Percentiles rank a stretch among this genome's conserved stretches.
Evolutionary conservation across 164 flowering plant genomes (phyloP).

Genomic region (Vitis riparia): DNA sequence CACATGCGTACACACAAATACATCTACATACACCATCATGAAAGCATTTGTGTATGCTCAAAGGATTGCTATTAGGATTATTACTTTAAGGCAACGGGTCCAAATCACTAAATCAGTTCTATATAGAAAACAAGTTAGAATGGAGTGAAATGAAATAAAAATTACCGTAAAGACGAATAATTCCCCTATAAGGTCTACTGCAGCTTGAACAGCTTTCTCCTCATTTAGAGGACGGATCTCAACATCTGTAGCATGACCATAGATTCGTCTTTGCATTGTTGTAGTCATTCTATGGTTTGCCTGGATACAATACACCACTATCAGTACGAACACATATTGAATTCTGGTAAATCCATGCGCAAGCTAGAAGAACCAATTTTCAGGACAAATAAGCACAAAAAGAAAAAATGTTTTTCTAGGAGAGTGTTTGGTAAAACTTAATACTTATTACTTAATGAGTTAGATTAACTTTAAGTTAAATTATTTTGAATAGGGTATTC

Average conservation of each 20-base stretch:
- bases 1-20: too few species aligned
- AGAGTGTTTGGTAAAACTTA: too few species aligned
- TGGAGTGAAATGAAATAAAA: not conserved
- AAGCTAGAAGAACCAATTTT: not conserved
- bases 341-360: not conserved
- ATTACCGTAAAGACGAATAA: constrained; percentile 77
- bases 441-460: too few species aligned
- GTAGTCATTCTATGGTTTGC: constrained; percentile 73
- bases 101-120: too few species aligned
- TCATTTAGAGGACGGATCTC: constrained; percentile 86
- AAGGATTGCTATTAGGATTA: too few species aligned
- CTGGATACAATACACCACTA: constrained; percentile 32
- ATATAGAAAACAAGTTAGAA: not conserved
- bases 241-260: constrained; percentile 82
- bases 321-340: not conserved
- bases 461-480: too few species aligned
- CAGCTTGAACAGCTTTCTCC: constrained; percentile 93
- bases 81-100: too few species aligned
- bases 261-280: constrained; percentile 73
- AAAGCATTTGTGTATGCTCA: too few species aligned
- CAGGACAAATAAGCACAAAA: not conserved
- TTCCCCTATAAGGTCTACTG: constrained; percentile 86
- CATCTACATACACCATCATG: too few species aligned
- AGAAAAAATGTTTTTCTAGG: not conserved
- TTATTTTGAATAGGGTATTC: too few species aligned